Base-by-base conservation (phyloP, 345 rosid genomes). In the Mangifera indica region DNA sequence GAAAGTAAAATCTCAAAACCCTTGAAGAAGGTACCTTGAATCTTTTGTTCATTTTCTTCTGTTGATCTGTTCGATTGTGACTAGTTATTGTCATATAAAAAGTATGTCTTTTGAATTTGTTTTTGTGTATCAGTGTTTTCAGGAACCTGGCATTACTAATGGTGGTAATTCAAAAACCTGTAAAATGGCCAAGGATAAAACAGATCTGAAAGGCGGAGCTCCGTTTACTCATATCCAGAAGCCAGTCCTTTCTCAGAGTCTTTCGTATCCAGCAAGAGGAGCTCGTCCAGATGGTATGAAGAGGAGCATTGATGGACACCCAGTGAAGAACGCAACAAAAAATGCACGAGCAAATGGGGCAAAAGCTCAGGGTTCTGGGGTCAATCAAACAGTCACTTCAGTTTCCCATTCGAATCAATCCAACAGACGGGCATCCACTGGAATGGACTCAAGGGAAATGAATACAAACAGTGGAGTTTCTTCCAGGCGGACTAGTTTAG, bases 181-280 rank as follows among this genome's bases (percentile, higher is more conserved):
- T 52, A 88, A 84, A 78, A 40, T 79, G 69, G 29, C 83, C 37
- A 89, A 83, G 78, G 90, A 80, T 46, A 90, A 85, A 76, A 32
- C 87, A 60, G 83, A 71, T 73, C 54, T 60, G 80, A 92, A 77
- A 79, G 84, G 80, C 75, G 3, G 79, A 3, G 79, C 79, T 69
- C 74, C 84, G 2, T 60, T 79, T 68, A 65, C 89, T 66, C 79
- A 52, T 52, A 82, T 74, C 59, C 89, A 86, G 32, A 89, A 74
- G 75, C 71, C 80, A 26, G 72, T 67, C 20, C 78, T 90, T 67
- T 88, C 95, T 56, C 97, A 94, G 84, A 89, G 88, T 67, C 76
- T 81, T 78, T 90, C 93, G 46, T 90, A 89, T 81, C 89, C 95
- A 4, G 80, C 83, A 61, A 86, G 67, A 79, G 90, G 82, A 65